These are phyloP conservation scores for Metarhizium guizhouense DNA, from an alignment of 2,329 filamentous ascomycete genomes.

Conservation along the genomic window DNA sequence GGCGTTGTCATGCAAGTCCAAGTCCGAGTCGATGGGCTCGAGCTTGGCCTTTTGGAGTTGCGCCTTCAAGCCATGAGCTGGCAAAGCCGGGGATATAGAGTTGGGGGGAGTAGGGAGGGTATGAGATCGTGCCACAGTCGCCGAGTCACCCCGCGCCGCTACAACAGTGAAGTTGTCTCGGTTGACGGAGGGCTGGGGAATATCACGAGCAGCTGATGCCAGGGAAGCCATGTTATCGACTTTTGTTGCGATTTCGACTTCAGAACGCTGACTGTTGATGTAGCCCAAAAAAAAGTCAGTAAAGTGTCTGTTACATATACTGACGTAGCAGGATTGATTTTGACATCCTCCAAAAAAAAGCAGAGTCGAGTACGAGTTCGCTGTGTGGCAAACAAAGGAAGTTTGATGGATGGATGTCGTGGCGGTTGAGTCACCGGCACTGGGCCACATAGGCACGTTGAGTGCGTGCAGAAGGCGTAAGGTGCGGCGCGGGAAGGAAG, in stretches of 20 bases:
- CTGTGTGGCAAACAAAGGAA: neutral
- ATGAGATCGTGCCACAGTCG: constrained; percentile 48
- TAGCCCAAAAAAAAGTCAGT: constrained; percentile 1
- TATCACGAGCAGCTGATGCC: constrained; percentile 60
- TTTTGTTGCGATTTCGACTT: constrained; percentile 27
- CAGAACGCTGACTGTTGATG: constrained; percentile 31
- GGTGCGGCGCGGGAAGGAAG: neutral
- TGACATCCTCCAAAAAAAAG: neutral
- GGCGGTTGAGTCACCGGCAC: constrained; percentile 11
- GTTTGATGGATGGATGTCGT: neutral
- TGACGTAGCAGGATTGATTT: neutral
- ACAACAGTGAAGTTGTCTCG: constrained; percentile 67
- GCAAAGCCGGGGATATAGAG: constrained; percentile 83
- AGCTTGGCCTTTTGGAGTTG: constrained; percentile 52
- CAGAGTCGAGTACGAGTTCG: neutral
- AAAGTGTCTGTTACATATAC: neutral
- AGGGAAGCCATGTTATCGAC: constrained; percentile 51
- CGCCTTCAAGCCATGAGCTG: constrained; percentile 69
- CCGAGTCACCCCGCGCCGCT: constrained; percentile 56
- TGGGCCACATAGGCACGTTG: neutral
- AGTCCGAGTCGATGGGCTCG: constrained; percentile 71
- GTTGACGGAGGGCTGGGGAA: constrained; percentile 49
- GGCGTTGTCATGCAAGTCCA: constrained; percentile 65
- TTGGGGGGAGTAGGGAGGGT: constrained; percentile 85
- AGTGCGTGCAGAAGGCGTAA: too few species aligned